Conservation (phyloP, 768 basidiomycete species). For the Termitomyces sp. region DNA sequence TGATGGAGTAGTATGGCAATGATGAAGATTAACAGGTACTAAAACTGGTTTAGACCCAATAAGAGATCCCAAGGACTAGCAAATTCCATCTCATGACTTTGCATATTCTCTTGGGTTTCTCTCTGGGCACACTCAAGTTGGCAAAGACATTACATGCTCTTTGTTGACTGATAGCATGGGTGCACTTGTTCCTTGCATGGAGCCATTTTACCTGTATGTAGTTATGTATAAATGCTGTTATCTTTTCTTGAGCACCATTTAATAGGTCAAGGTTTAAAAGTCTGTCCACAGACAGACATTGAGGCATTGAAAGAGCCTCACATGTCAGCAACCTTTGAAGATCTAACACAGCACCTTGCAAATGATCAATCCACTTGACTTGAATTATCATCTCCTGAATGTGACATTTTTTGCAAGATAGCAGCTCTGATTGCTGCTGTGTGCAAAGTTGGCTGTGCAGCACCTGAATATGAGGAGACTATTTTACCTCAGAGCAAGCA, state of each 20-base stretch:
- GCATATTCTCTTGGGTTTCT: conserved; percentile 13
- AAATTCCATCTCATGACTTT: conserved; percentile 8
- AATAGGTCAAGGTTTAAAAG: conserved; percentile 16
- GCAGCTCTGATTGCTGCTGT: background rate
- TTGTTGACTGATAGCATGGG: conserved; percentile 4
- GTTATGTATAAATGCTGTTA: background rate
- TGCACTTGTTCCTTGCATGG: conserved; percentile 9
- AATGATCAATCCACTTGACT: background rate
- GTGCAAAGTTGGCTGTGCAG: background rate
- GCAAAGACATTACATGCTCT: background rate
- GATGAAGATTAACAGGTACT: too few relatives aligned
- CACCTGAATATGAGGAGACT: background rate
- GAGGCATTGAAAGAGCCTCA: conserved; percentile 1
- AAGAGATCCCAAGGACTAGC: conserved; percentile 12
- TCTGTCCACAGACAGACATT: conserved; percentile 11
- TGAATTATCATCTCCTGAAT: background rate
- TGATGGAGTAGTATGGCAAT: too few relatives aligned
- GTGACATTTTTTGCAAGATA: background rate
- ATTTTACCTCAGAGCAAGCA: background rate
- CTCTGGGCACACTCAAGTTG: conserved; percentile 3
- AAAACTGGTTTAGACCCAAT: too few relatives aligned
- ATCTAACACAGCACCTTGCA: background rate
- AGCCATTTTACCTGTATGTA: conserved; percentile 16
- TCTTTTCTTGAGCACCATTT: background rate
- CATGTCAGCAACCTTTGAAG: background rate